Base-by-base conservation (phyloP, 2,329 filamentous ascomycete species). In the Cladosporium sp. region DNA sequence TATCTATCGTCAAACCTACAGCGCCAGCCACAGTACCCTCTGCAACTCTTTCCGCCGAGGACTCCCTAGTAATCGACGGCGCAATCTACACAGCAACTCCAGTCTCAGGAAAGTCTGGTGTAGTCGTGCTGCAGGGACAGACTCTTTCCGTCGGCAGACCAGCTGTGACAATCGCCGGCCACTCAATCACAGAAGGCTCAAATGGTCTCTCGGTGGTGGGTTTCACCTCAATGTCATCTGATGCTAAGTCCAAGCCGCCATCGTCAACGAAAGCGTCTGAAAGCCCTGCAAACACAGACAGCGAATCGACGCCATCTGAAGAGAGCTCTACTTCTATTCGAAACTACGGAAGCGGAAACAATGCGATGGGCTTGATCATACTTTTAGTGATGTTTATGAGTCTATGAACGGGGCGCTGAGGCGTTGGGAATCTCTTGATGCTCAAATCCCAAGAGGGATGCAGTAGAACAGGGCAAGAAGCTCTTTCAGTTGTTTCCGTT, bases 21-120 rank as follows among this genome's bases (percentile, higher is more conserved):
- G 37, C 35, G 14, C 29, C 57, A 16, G 57, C 37, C 26, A 60
- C 57, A 28, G 23, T n/a, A 11, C 12, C 23, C 31, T n/a, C 26
- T 14, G 10, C 57, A 10, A 29, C 14, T 7, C 14, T 33, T 16
- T 8, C 5, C 26, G 23, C 16, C 26, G n/a, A 49, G 8, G 31
- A 18, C 21, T 7, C 49, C 1, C 21, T 60, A 28, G 29, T 37
- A 3, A 60, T 60, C 14, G 57, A 60, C 18, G 57, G 57, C 18
- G 33, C 57, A 11, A 37, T 26, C 7, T 60, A 60, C 26, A 60
- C 57, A 28, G 57, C 35, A 16, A 60, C 26, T 29, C 57, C 57
- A 29, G n/a, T 60, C 6, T 16, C 37, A 7, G 57, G 37, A 33
- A 21, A 26, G n/a, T 60, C 37, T 10, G 57, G 37, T 14, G 37